Evolutionary conservation across 257 asterid genomes (phyloP), one percentile per base, ranked within the genome.

Genomic region (Fraxinus pennsylvanica): DNA sequence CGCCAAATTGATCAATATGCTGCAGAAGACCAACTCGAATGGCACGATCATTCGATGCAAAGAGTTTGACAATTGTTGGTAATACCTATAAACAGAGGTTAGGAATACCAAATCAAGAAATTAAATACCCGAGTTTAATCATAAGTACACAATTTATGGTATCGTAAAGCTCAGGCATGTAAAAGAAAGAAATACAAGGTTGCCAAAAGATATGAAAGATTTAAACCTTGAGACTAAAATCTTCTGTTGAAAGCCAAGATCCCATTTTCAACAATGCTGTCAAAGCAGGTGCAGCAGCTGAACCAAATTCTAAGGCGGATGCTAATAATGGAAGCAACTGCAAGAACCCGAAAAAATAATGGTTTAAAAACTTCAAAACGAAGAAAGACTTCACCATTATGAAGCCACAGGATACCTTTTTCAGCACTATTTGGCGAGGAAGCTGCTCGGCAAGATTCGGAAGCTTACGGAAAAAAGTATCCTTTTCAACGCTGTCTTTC

Each of bases 221-320:
- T 74, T 35, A 79, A 76, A 92, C 99, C 99, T 93, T 93, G 79
- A 84, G 87, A 65, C 89, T 77, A 80, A 86, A 91, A 83, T 96
- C 99, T 78, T 96, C 97, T 50, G 89, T 68, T 68, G 97, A 85
- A 84, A 96, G 97, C 88, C 92, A 91, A 69, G 97, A 88, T 75
- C 97, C 97, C 93, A 96, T 77, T 86, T 96, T 96, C 87, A 96
- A 81, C 84, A 96, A 82, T 78, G 98, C 98, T 9, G 97, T 90
- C 89, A 96, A 86, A 79, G 99, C 99, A 76, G 97, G 97, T 38
- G 99, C 99, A 86, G 96, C 89, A 81, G 99, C 99, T 74, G 99
- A 91, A 79, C 99, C 98, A 84, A 91, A 96, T 89, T 93, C 99
- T 75, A 96, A 81, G 47, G 99, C 89, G 1, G 98, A 93, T 78